Evolutionary conservation across 352 stramenopile species (phyloP).

Genomic region (Pythium sp.): DNA sequence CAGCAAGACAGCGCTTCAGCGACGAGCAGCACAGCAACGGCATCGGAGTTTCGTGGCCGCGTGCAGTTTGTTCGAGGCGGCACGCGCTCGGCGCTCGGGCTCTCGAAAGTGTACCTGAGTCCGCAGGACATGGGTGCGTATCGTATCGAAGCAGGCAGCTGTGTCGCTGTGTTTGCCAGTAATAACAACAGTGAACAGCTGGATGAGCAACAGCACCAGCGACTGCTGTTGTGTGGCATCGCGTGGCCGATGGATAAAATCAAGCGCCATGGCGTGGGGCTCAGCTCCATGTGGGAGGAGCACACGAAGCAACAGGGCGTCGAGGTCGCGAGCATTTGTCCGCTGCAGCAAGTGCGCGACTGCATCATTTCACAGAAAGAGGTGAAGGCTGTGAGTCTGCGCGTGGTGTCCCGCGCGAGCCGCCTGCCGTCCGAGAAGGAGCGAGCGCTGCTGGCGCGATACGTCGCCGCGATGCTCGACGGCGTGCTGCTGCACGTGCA

Average conservation of each 20-base stretch:
- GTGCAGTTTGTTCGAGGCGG: slow-evolving; percentile 64
- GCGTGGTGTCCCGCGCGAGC: slow-evolving; percentile 34
- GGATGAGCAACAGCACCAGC: neutral
- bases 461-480: slow-evolving; percentile 64
- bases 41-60: slow-evolving; percentile 21
- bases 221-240: slow-evolving; percentile 57
- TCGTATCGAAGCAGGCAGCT: slow-evolving; percentile 35
- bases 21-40: neutral
- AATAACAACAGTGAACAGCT: neutral
- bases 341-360: slow-evolving; percentile 16
- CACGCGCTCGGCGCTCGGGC: slow-evolving; percentile 45
- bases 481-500: slow-evolving; percentile 51
- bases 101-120: slow-evolving; percentile 73
- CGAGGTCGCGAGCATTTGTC: slow-evolving; percentile 28
- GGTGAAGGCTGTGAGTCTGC: slow-evolving; percentile 32
- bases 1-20: neutral
- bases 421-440: slow-evolving; percentile 54
- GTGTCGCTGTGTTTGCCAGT: slow-evolving; percentile 31
- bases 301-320: slow-evolving; percentile 24
- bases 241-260: slow-evolving; percentile 76
- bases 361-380: slow-evolving; percentile 10
- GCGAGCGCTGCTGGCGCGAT: slow-evolving; percentile 43
- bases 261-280: slow-evolving; percentile 52
- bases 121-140: slow-evolving; percentile 44
- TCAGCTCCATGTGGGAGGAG: slow-evolving; percentile 75